Base-by-base conservation (phyloP, 2,329 filamentous ascomycete genomes). In the Colletotrichum sp. region DNA sequence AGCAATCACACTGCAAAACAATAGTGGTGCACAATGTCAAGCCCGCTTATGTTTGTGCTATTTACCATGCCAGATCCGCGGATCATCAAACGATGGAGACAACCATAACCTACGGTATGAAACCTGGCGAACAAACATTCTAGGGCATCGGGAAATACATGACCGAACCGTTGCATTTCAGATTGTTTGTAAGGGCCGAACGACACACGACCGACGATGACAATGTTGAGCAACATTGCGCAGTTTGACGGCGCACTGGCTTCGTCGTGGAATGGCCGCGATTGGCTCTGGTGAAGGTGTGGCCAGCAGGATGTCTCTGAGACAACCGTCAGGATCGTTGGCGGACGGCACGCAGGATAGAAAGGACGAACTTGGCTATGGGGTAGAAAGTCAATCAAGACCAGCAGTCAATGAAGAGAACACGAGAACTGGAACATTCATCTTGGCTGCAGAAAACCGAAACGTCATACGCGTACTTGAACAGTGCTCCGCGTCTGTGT, bases 61-160 rank as follows among this genome's bases (percentile, higher is more conserved):
- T 72, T 63, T 71, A 55, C 57, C 55, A 68, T 69, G 68, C 78
- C 67, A 71, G 78, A 77, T 78, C 71, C 67, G 68, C 76, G 60
- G 78, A 68, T 57, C 76, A 79, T 79, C 78, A 79, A 77, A 77
- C 75, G 21, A 55, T 49, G 59, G 70, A 24, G 44, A 71, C 72
- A 71, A 71, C 68, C 72, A 66, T 75, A 71, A 71, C 21, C 32
- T 24, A n/a, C 36, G 49, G 55, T 28, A 21, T 75, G 68, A 72
- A 72, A 72, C 72, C 57, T n/a, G 24, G 64, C 36, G 68, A 65
- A 30, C 62, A 72, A 72, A 62, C 55, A 72, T 32, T 62, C n/a
- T 13, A 63, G 36, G 44, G 59, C 52, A 24, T 16, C 26, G 21
- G 28, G 30, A 16, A n/a, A n/a, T 8, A 57, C 24, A 26, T 39